Conservation (phyloP, 768 basidiomycete genomes). For the Pholiota conissans region DNA sequence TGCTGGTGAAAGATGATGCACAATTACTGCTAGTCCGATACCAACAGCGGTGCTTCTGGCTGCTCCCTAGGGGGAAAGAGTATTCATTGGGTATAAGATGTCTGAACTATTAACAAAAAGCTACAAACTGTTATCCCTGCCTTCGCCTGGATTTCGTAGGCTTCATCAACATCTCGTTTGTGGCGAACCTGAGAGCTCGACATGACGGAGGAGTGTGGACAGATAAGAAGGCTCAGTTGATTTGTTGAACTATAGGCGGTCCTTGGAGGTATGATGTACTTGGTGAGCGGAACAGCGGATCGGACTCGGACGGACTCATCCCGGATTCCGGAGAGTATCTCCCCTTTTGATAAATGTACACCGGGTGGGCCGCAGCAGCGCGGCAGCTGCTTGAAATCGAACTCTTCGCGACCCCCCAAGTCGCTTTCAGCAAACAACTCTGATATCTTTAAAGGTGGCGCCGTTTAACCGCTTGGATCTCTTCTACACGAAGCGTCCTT, state of each 20-base stretch:
- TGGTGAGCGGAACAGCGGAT: too few relatives aligned
- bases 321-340: too few relatives aligned
- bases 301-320: background rate
- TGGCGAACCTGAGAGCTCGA: conserved; percentile 33
- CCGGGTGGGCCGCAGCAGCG: too few relatives aligned
- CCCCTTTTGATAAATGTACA: too few relatives aligned
- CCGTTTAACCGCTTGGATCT: too few relatives aligned
- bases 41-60: conserved; percentile 53
- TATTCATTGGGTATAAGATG: conserved; percentile 9
- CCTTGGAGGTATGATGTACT: too few relatives aligned
- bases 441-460: too few relatives aligned
- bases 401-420: too few relatives aligned
- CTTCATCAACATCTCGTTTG: conserved; percentile 55
- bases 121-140: conserved; percentile 56
- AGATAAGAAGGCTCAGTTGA: background rate
- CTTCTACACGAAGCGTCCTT: too few relatives aligned
- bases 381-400: too few relatives aligned
- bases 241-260: too few relatives aligned
- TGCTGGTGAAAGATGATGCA: conserved; percentile 69
- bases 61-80: conserved; percentile 44
- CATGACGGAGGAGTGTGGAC: conserved; percentile 4
- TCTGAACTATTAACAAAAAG: conserved; percentile 7
- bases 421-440: too few relatives aligned
- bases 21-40: conserved; percentile 58
- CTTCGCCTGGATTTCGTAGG: conserved; percentile 57